phyloP scores from a whole-genome alignment of 768 basidiomycete species.

The Tylopilus rubrobrunneus region DNA sequence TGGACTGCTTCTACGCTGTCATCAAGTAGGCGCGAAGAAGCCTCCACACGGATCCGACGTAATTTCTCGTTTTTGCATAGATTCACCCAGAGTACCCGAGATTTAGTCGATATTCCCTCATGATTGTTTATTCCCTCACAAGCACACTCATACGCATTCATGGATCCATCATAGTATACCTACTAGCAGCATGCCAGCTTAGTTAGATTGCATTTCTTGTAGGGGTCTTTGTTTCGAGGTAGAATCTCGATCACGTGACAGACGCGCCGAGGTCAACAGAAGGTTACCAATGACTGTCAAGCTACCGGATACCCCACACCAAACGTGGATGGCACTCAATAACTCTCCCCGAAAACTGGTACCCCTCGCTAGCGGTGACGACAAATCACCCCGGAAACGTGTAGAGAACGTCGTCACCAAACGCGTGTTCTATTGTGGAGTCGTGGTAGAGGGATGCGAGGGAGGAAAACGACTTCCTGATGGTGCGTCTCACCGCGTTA shows the following conservation, averaged over 20 bases:
- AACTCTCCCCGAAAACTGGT: conserved; percentile 71
- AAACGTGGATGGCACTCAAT: conserved; percentile 50
- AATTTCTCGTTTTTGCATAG: conserved; percentile 36
- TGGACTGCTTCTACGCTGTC: conserved; percentile 16
- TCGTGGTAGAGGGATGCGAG: conserved; percentile 83
- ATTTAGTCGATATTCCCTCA: conserved; percentile 8
- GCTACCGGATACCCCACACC: neutral
- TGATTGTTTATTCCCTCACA: conserved; percentile 10
- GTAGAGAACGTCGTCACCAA: conserved; percentile 49
- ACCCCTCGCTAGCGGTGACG: conserved; percentile 69
- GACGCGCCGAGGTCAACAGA: conserved; percentile 10
- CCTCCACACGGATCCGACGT: conserved; percentile 26
- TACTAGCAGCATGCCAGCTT: conserved; percentile 1
- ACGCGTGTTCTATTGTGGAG: conserved; percentile 86
- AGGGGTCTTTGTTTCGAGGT: neutral
- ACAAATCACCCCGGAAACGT: conserved; percentile 42
- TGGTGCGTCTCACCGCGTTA: conserved; percentile 39
- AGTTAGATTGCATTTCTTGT: conserved; percentile 14
- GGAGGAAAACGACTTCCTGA: conserved; percentile 63
- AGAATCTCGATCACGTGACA: conserved; percentile 26
- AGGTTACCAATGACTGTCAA: neutral
- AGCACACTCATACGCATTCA: conserved; percentile 18
- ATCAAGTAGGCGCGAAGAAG: conserved; percentile 14
- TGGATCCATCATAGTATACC: conserved; percentile 4
- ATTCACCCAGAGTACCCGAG: conserved; percentile 22